A percentile compares a stretch with the other conserved stretches of the same genome.
phyloP scores from a whole-genome alignment of 1,139 yeast genomes.

The Saccharomyces pastorianus region DNA sequence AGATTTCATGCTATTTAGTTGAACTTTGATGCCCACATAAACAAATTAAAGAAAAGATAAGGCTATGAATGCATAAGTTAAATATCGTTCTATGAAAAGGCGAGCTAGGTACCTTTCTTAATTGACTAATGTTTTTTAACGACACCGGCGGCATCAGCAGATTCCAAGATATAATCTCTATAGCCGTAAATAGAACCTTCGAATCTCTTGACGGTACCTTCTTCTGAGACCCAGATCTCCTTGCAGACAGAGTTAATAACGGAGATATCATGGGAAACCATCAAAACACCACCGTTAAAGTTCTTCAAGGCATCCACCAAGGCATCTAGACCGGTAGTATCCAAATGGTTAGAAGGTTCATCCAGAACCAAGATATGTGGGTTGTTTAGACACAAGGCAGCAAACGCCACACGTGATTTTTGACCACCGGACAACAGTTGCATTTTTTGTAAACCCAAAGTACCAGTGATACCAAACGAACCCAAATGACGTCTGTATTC shows the following conservation, averaged over 20 bases:
- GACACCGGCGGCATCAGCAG: conserved; percentile 81
- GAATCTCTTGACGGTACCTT: conserved; percentile 69
- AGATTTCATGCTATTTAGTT: neutral
- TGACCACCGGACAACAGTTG: conserved; percentile 92
- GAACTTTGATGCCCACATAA: neutral
- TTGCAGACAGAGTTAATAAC: conserved; percentile 83
- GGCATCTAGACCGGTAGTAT: conserved; percentile 96
- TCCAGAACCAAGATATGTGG: conserved; percentile 93
- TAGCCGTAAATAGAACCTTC: conserved; percentile 81
- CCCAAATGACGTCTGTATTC: conserved; percentile 96
- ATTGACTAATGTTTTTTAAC: conserved; percentile 59
- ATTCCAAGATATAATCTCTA: conserved; percentile 73
- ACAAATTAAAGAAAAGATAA: neutral
- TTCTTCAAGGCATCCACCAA: conserved; percentile 77
- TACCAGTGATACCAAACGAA: conserved; percentile 92
- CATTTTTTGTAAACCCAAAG: conserved; percentile 88
- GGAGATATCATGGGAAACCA: conserved; percentile 96
- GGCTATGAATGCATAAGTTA: neutral
- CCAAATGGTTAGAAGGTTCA: conserved; percentile 98
- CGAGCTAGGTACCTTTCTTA: neutral
- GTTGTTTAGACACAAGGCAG: conserved; percentile 78
- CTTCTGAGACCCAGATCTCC: conserved; percentile 92
- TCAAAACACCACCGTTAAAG: conserved; percentile 90
- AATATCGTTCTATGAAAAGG: neutral
- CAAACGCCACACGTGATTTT: conserved; percentile 95